These are phyloP conservation scores for Hortiboletus campestris DNA, from an alignment of 768 basidiomycete genomes.

Conservation along the genomic window DNA sequence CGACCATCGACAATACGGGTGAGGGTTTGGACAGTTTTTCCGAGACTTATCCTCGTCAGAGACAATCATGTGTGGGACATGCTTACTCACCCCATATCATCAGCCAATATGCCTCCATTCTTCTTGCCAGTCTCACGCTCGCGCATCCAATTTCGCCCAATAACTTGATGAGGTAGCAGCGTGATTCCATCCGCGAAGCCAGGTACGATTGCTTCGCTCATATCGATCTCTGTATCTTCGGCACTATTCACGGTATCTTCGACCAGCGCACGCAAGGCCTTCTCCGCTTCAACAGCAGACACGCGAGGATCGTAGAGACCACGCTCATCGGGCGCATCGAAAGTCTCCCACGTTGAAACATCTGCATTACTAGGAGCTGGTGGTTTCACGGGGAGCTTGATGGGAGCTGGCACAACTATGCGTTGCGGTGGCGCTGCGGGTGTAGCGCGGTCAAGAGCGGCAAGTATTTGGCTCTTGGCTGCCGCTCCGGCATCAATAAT, in stretches of 20 bases:
- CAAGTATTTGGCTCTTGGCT: constrained; percentile 18
- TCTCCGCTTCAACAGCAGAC: constrained; percentile 63
- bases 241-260: constrained; percentile 57
- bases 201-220: constrained; percentile 66
- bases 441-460: constrained; percentile 26
- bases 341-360: constrained; percentile 29
- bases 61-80: neutral
- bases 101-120: constrained; percentile 85
- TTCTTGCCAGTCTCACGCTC: constrained; percentile 78
- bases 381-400: constrained; percentile 25
- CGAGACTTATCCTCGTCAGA: constrained; percentile 48
- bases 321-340: constrained; percentile 28
- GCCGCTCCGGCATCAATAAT: neutral
- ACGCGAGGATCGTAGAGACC: constrained; percentile 32
- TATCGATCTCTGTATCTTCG: constrained; percentile 49
- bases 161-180: constrained; percentile 84
- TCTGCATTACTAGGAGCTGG: constrained; percentile 15
- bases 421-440: constrained; percentile 13
- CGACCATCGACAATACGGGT: constrained; percentile 83
- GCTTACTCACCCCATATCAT: constrained; percentile 75
- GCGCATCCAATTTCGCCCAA: constrained; percentile 85
- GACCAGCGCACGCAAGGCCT: constrained; percentile 74
- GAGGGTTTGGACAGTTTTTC: constrained; percentile 91
- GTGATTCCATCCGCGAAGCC: constrained; percentile 71
- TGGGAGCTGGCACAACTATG: constrained; percentile 32